Evolutionary conservation across 2,329 filamentous ascomycete genomes (phyloP), one percentile per base, ranked within the genome.

Genomic region (Trichoderma harzianum): DNA sequence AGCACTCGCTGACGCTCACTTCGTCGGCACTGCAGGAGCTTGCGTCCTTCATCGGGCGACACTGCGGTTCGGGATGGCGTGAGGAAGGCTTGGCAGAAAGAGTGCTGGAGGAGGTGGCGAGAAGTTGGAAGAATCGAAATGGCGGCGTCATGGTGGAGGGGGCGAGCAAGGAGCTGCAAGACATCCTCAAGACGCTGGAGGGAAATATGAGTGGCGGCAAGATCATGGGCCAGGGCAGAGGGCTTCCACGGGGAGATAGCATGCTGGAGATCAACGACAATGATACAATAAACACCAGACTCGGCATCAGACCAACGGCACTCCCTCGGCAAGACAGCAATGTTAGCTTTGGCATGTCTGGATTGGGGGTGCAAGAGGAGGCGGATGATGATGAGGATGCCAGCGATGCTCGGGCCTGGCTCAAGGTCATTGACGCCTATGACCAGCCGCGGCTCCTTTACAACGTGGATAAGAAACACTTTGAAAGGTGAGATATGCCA

Each of bases 1-100:
- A 98, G 79, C 94, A 99, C 83, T 97, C 95, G 76, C 86, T 99
- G 70, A 98, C 95, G 0, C 89, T 99, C 68, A 95, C 93, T 8
- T 96, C 95, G 0, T 90, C 94, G 0, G 94, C 96, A 0, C 85
- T 99, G 6, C 91, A 95, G 80, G 89, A 93, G 61, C 86, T 99
- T 36, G 95, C 96, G 24, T 87, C 89, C 1, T 99, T 99, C 80
- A 92, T 99, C 68, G 97, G 96, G 12, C 91, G 93, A 76, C 92
- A 97, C 81, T 99, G 96, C 80, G 96, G 96, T 39, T 95, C 95
- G 71, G 94, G 91, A 90, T 99, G 96, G 96, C 90, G 95, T 77
- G 95, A 98, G 83, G 94, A 97, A 80, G 95, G 97, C 0, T 85
- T 98, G 36, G 96, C 95, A 3, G 97, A 99, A 81, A 92, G 91